Base-by-base conservation (phyloP, 2,329 filamentous ascomycete species). In the Chrysosporium queenslandicum region DNA sequence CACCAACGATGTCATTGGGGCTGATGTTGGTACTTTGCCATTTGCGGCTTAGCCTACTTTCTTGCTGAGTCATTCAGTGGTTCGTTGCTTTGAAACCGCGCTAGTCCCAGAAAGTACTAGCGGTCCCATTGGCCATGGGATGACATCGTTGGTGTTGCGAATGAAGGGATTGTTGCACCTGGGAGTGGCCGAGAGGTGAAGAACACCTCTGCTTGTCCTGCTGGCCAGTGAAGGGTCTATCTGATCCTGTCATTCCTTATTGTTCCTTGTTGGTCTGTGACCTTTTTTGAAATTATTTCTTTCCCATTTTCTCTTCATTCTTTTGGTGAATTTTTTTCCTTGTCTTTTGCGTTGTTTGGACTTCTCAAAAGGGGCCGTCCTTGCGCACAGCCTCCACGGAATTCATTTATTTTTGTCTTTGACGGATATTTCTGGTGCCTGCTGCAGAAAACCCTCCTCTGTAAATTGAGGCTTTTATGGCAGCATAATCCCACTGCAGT, bases 201-300 rank as follows among this genome's bases (percentile, higher is more conserved):
- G 27, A 45, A 34, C 39, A 36, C 27, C 23, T 16, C 48, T 42
- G 8, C 39, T 43, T 43, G 18, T 36, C 41, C 49, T 51, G 39
- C 30, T 29, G 30, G 29, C 21, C 30, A n/a, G 40, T 45, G 49
- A 51, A 36, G 27, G 8, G 18, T 21, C 18, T 12, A 16, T 25
- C 7, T 23, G 32, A 43, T 16, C 48, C 20, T 41, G 14, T 29
- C 49, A 51, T 37, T 51, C 49, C 42, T 51, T 51, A 20, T 27
- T 39, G n/a, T 18, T 21, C 21, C 14, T 50, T n/a, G 20, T 41
- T 36, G 49, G 49, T 51, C 49, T 50, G 49, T 23, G 40, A 51
- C 49, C 49, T 30, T 37, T 27, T 23, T 40, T 45, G 18, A 50
- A 45, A 32, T 45, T 32, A 21, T 16, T 45, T 21, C 30, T 45